These are phyloP conservation scores for Sideroxylon spinosum DNA, from an alignment of 179 eudicot genomes.

Conservation along the genomic window DNA sequence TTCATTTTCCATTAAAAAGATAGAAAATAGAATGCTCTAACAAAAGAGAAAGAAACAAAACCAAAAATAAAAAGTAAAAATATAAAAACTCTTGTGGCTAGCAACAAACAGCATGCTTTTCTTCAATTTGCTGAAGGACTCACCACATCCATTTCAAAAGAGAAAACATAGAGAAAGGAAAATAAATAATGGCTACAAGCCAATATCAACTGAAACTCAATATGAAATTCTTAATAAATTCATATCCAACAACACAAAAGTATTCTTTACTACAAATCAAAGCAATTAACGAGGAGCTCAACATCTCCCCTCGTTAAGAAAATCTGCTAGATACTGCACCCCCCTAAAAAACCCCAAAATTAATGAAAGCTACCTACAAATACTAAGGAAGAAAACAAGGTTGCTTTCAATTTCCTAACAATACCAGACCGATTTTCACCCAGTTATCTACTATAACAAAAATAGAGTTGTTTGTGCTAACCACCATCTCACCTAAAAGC, in stretches of 20 bases:
- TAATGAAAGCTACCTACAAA: neutral
- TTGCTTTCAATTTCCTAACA: neutral
- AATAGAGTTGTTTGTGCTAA: neutral
- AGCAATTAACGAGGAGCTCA: neutral
- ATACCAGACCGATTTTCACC: neutral
- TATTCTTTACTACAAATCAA: neutral
- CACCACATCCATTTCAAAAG: neutral
- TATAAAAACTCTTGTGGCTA: neutral
- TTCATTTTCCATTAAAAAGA: neutral
- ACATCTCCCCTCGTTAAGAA: neutral
- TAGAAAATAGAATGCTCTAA: neutral
- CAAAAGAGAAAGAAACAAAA: neutral
- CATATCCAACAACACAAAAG: neutral
- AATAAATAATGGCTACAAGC: neutral
- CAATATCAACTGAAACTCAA: neutral
- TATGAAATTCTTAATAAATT: neutral
- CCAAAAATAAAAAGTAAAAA: neutral
- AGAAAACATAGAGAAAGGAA: neutral
- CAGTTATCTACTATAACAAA: neutral
- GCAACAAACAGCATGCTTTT: neutral
- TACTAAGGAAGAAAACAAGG: neutral
- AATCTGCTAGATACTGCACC: neutral
- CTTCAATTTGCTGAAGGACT: constrained; percentile 4
- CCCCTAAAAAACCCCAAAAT: neutral
- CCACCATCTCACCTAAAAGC: too few species aligned